These are phyloP conservation scores for Plasmodium sp. DNA, from an alignment of 169 alveolate species.

Conservation along the genomic window DNA sequence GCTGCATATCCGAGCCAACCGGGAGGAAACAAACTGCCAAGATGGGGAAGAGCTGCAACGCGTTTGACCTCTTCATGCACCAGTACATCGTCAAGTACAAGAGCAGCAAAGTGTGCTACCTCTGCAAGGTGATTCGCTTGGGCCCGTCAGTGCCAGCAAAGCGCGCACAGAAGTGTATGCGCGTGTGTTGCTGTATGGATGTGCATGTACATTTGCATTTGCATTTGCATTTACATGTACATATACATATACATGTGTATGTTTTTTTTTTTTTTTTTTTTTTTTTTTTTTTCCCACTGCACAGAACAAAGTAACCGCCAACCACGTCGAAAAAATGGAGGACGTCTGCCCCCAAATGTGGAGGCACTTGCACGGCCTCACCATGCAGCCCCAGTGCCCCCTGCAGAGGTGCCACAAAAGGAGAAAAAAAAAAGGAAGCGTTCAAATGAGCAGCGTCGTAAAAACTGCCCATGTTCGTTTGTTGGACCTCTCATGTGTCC, in stretches of 20 bases:
- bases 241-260: neutral
- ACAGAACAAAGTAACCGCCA: slow-evolving; percentile 18
- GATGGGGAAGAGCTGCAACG: slow-evolving; percentile 5
- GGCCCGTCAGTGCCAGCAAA: neutral
- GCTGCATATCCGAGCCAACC: neutral
- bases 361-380: slow-evolving; percentile 61
- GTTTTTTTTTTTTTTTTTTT: neutral
- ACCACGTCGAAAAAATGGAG: slow-evolving; percentile 60
- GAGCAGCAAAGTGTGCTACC: slow-evolving; percentile 32
- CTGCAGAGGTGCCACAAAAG: slow-evolving; percentile 40
- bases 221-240: too few relatives aligned
- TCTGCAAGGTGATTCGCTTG: slow-evolving; percentile 27
- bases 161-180: too few relatives aligned
- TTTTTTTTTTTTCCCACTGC: neutral
- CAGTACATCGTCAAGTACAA: slow-evolving; percentile 53
- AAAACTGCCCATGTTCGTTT: neutral
- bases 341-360: slow-evolving; percentile 56
- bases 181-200: too few relatives aligned
- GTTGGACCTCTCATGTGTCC: neutral
- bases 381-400: slow-evolving; percentile 66
- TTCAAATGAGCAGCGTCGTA: neutral
- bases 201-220: too few relatives aligned
- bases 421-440: neutral
- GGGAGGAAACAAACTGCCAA: slow-evolving; percentile 7
- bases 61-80: slow-evolving; percentile 43